Percentiles rank a stretch among this genome's conserved stretches.
These are phyloP conservation scores for Daldinia bambusicola DNA, from an alignment of 495 filamentous ascomycete genomes.

Conservation along the genomic window DNA sequence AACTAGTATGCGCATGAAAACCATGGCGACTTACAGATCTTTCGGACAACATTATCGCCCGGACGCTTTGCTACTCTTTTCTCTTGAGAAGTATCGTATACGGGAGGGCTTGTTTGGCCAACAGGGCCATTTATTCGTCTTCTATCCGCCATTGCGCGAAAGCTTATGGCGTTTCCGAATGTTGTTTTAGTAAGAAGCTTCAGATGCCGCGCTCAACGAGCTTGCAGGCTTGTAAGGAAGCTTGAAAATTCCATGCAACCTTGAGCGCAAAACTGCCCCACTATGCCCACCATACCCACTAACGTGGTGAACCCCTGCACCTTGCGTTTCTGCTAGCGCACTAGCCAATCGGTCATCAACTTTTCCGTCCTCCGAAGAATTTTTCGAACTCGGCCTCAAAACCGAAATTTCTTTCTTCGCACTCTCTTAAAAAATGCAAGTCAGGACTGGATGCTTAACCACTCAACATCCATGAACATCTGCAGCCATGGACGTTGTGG, in stretches of 20 bases:
- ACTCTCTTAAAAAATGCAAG: slow-evolving; percentile 8
- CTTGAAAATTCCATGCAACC: slow-evolving; percentile 34
- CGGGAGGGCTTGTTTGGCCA: slow-evolving; percentile 77
- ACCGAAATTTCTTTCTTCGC: slow-evolving; percentile 35
- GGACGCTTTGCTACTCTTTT: slow-evolving; percentile 55
- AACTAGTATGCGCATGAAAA: not conserved
- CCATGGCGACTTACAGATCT: slow-evolving; percentile 74
- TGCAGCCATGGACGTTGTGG: not conserved
- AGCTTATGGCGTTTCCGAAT: slow-evolving; percentile 8
- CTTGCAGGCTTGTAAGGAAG: slow-evolving; percentile 6
- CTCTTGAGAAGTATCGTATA: slow-evolving; percentile 62
- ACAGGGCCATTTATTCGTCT: slow-evolving; percentile 90
- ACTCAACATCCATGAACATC: not conserved
- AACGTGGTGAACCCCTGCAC: slow-evolving; percentile 13
- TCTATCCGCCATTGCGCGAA: slow-evolving; percentile 77
- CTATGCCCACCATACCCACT: slow-evolving; percentile 12
- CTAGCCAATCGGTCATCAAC: slow-evolving; percentile 33
- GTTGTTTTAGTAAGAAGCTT: slow-evolving; percentile 25
- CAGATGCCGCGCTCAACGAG: slow-evolving; percentile 16
- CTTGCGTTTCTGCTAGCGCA: slow-evolving; percentile 36
- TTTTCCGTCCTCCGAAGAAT: slow-evolving; percentile 20
- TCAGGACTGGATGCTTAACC: not conserved
- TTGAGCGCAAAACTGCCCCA: slow-evolving; percentile 32
- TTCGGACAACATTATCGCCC: slow-evolving; percentile 73
- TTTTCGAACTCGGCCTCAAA: slow-evolving; percentile 15